Base-by-base conservation (phyloP, 257 asterid genomes). In the Lithospermum erythrorhizon region DNA sequence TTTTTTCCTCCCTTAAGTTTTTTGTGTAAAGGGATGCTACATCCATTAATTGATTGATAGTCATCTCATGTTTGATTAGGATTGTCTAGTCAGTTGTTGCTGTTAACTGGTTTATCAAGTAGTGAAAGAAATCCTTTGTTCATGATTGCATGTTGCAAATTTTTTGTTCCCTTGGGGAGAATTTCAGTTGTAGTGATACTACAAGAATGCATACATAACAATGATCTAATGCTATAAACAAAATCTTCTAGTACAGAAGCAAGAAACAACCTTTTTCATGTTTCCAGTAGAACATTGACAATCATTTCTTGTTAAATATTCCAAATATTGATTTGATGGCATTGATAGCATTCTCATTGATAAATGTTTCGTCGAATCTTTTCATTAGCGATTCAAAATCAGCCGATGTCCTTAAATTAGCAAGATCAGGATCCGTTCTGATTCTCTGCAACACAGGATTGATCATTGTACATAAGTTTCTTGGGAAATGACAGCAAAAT, bases 21-120 rank as follows among this genome's bases (percentile, higher is more conserved):
- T 86, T 89, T 83, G 87, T 82, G 95, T 83, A 82, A 86, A 89
- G 96, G 95, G 96, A 82, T 83, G 86, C 70, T 85, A 74, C 71
- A 76, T 85, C 87, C 85, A 79, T 83, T 83, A 70, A 83, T 83
- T 80, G 81, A 71, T 83, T 81, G 82, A 79, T 79, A 65, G 67
- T 71, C 74, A 62, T 75, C 85, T 79, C 78, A 59, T 72, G 59
- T 75, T 74, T 74, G 71, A 69, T 77, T 64, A 53, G 67, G 70
- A 73, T 32, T 59, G 51, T 53, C 16, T 58, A 16, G 62, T 58
- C 62, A 58, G 47, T 58, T 57, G 61, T 57, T 18, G 62, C 47
- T 18, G 49, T 24, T 18, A n/a, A 58, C 47, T 17, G 6, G 45
- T 35, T 6, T 56, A 41, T 14, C 49, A 41, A 13, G 0, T 41